Evolutionary conservation across 345 rosid genomes (phyloP).

Genomic region (Populus pruinosa): DNA sequence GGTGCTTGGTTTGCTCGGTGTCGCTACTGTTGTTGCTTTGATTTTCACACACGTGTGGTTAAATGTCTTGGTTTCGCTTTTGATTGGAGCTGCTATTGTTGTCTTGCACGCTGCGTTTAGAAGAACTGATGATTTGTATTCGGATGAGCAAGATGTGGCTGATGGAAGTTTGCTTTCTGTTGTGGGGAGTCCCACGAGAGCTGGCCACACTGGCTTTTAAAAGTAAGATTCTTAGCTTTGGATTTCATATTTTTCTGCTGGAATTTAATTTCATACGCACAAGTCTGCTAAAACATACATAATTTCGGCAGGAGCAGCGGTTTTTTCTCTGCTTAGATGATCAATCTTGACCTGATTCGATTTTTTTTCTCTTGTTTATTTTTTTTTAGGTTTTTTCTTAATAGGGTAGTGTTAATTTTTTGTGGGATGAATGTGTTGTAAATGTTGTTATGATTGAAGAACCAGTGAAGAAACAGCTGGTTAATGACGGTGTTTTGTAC

Average conservation of each 20-base stretch:
- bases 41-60: constrained; percentile 55
- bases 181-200: constrained; percentile 45
- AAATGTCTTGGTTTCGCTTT: constrained; percentile 52
- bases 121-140: constrained; percentile 52
- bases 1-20: constrained; percentile 41
- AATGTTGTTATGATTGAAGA: neutral
- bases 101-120: constrained; percentile 47
- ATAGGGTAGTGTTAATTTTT: neutral
- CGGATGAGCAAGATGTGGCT: constrained; percentile 32
- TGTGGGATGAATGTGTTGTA: neutral
- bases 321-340: constrained; percentile 7
- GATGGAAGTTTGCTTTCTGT: constrained; percentile 43
- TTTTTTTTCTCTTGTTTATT: neutral
- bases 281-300: neutral
- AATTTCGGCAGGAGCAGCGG: neutral
- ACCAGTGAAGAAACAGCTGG: neutral
- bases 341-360: neutral
- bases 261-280: neutral
- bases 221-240: neutral
- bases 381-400: neutral
- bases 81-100: constrained; percentile 43
- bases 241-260: neutral
- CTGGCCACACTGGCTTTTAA: constrained; percentile 41
- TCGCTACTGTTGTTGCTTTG: constrained; percentile 44
- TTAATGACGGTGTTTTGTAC: neutral